Base-by-base conservation (phyloP, 495 filamentous ascomycete species). In the Penicillium crystallinum region DNA sequence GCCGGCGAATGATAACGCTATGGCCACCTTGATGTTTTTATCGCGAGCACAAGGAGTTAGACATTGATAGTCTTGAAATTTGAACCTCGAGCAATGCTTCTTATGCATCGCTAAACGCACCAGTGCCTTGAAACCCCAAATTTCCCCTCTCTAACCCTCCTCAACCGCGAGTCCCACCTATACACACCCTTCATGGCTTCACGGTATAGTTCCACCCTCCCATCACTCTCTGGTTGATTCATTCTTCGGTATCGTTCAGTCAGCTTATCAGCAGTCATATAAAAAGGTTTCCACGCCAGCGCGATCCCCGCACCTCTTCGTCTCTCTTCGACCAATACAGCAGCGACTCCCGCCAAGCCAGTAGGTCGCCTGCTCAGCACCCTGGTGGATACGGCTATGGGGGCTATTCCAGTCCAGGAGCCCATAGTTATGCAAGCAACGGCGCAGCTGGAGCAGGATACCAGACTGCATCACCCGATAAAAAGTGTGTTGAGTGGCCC, bases 281-380 rank as follows among this genome's bases (percentile, higher is more conserved):
- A 18, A 46, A 19, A 52, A 85, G 84, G 73, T 85, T 87, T 56
- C 72, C 75, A 41, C 68, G 79, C 52, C 86, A 92, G 66, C 89
- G 90, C 61, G 90, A 95, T 71, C 85, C 90, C 49, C 90, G 91
- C 70, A 78, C 78, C 66, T 80, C 88, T 56, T 84, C 81, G 58
- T 83, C 89, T 56, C 88, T 97, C 64, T 97, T 97, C 78, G 86
- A 88, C 57, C 80, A 82, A 63, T 96, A 96, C 71, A 81, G 78
- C 61, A 85, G 85, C 63, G 79, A 82, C 57, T 75, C 73, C 27
- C 62, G 73, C 34, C 72, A 73, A 3, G 72, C 74, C 38, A 77
- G 74, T 42, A 75, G 67, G 57, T 81, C 81, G 18, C 79, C 77
- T 21, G 74, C 69, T 76, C 67, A 61, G 62, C 45, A 36, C 18